Base-by-base conservation (phyloP, 2,329 filamentous ascomycete genomes). In the Paraphaeosphaeria minitans region DNA sequence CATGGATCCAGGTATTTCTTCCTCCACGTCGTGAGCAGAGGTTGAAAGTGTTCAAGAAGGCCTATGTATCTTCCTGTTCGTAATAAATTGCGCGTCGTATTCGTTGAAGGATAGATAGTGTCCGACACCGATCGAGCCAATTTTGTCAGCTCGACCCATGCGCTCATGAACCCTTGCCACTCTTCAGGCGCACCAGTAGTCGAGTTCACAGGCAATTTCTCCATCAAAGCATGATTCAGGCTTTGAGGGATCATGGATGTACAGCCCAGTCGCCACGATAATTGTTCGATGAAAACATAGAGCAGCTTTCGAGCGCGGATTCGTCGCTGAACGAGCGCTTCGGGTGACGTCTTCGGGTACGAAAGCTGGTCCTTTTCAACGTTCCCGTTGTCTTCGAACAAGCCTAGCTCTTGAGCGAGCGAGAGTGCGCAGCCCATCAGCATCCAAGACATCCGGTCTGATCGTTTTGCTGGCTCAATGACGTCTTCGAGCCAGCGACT, bases 371-470 rank as follows among this genome's bases (percentile, higher is more conserved):
- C 73, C 43, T 74, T 76, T 39, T 76, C 74, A 39, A 74, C 70
- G 37, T 70, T 74, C 10, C 70, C 64, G 35, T 71, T 71, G 33
- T 80, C 75, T 51, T 83, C 77, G 59, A 83, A 80, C n/a, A 85
- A 74, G 2, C 82, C 79, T 24, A 84, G 71, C 61, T 85, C 82
- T 53, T 84, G 82, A 1, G 82, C 80, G 13, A 86, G 73, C 3
- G 82, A 83, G 24, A 83, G 66, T 0, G 82, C 84, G 63, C 80
- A 82, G 2, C 84, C 84, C 42, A 86, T 78, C 21, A 85, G 65
- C 80, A 85, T 86, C 84, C 84, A 86, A 0, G 84, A 85, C 83
- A 86, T 86, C 2, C 83, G 80, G 64, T 85, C 84, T 0, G 82
- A 85, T 56, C 82, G 75, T 58, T 81, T 80, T 1, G 83, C 81